These are phyloP conservation scores for Osmanthus fragrans DNA, from an alignment of 257 asterid genomes.

Conservation along the genomic window DNA sequence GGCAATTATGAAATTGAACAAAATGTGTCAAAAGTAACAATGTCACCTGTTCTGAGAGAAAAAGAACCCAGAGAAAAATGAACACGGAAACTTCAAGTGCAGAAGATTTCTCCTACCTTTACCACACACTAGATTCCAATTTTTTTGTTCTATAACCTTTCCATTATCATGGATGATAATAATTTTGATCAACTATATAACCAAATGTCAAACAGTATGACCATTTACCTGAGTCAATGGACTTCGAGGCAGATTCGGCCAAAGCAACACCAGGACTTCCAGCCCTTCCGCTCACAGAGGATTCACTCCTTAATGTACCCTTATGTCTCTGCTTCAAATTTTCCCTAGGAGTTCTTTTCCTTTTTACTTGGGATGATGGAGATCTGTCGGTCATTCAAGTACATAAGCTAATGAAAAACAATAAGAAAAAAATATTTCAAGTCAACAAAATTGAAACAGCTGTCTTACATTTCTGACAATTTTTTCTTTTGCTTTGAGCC, in stretches of 20 bases:
- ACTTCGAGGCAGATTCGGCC: conserved; percentile 37
- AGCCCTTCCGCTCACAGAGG: conserved; percentile 48
- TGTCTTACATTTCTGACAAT: conserved; percentile 57
- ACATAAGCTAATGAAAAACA: conserved; percentile 26
- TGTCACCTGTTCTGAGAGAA: neutral
- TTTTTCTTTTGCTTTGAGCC: conserved; percentile 46
- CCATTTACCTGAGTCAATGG: conserved; percentile 54
- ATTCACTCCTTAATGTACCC: conserved; percentile 38
- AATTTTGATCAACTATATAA: neutral
- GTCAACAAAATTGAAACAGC: conserved; percentile 18
- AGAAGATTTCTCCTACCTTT: neutral
- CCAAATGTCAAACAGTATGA: conserved; percentile 6
- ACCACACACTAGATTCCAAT: neutral
- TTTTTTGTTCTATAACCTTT: neutral
- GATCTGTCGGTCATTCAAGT: conserved; percentile 51
- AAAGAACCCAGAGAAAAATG: neutral
- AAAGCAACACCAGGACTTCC: conserved; percentile 37
- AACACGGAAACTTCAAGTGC: neutral
- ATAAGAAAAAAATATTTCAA: conserved; percentile 16
- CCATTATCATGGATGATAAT: neutral
- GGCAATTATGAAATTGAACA: neutral
- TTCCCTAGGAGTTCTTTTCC: conserved; percentile 83
- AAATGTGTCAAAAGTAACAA: neutral
- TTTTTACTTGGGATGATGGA: conserved; percentile 61
- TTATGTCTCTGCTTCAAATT: conserved; percentile 48